Conservation (phyloP, 2,329 filamentous ascomycete species). For the Aspergillus intermedius region DNA sequence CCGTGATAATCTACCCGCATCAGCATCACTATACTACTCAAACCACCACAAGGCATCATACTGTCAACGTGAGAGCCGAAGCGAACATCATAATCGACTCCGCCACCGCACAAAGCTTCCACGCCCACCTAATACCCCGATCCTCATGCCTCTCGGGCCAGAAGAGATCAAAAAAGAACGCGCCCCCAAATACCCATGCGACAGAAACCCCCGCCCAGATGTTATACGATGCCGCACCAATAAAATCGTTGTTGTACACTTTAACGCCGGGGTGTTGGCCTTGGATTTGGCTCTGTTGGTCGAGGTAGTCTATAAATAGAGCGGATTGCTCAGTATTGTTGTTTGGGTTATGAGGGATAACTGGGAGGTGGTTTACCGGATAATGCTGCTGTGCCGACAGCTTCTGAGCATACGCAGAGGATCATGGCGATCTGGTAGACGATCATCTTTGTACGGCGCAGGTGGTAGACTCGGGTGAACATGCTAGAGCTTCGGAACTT, state of each 20-base stretch:
- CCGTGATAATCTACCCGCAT: conserved; percentile 38
- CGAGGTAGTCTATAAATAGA: conserved; percentile 43
- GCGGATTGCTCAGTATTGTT: background rate
- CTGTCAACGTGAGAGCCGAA: conserved; percentile 47
- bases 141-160: conserved; percentile 52
- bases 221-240: conserved; percentile 52
- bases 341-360: background rate
- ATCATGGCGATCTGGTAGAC: conserved; percentile 57
- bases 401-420: conserved; percentile 51
- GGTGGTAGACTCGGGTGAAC: conserved; percentile 51
- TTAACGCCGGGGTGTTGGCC: conserved; percentile 32
- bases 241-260: conserved; percentile 50
- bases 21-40: background rate
- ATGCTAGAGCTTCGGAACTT: conserved; percentile 55
- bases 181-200: conserved; percentile 53
- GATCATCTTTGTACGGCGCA: conserved; percentile 53
- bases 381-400: conserved; percentile 50
- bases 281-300: conserved; percentile 47
- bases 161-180: conserved; percentile 58
- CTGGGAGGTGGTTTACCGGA: conserved; percentile 36
- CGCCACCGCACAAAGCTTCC: conserved; percentile 48
- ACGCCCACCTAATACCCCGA: conserved; percentile 45
- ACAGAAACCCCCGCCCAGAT: conserved; percentile 54
- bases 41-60: conserved; percentile 12
- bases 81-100: conserved; percentile 39